These are phyloP conservation scores for Dothistroma pini DNA, from an alignment of 2,329 filamentous ascomycete species.

Conservation along the genomic window DNA sequence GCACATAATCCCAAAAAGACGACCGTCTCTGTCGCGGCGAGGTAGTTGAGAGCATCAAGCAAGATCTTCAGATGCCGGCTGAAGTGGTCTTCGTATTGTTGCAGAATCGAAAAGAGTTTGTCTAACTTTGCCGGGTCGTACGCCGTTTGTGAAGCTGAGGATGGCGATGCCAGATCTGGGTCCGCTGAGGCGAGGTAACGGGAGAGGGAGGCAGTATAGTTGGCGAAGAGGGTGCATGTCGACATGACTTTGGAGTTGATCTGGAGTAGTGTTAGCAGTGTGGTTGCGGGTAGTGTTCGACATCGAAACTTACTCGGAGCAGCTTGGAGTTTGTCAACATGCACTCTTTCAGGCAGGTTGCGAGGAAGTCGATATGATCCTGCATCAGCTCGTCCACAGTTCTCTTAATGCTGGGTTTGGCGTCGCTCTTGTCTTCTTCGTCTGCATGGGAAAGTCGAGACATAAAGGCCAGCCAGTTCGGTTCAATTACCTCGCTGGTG, in stretches of 20 bases:
- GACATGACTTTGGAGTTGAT: slow-evolving; percentile 97
- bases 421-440: slow-evolving; percentile 41
- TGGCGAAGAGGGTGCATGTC: slow-evolving; percentile 90
- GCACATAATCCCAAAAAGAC: slow-evolving; percentile 87
- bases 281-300: neutral
- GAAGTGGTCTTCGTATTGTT: slow-evolving; percentile 92
- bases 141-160: slow-evolving; percentile 25
- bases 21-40: slow-evolving; percentile 94
- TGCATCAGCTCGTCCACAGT: slow-evolving; percentile 99
- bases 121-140: slow-evolving; percentile 58
- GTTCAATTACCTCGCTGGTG: slow-evolving; percentile 94
- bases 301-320: slow-evolving; percentile 63
- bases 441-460: slow-evolving; percentile 64
- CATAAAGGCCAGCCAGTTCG: slow-evolving; percentile 95
- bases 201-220: slow-evolving; percentile 81
- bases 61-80: slow-evolving; percentile 87
- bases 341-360: slow-evolving; percentile 97
- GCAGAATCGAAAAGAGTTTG: slow-evolving; percentile 81
- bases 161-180: slow-evolving; percentile 63
- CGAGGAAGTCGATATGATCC: slow-evolving; percentile 96
- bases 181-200: slow-evolving; percentile 81
- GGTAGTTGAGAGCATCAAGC: slow-evolving; percentile 92
- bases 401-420: slow-evolving; percentile 46
- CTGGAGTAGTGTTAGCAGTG: slow-evolving; percentile 45
- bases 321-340: slow-evolving; percentile 98